Percentiles rank a stretch among this genome's conserved stretches.
Conservation (phyloP, 129 eudicot species). For the Kitagawia praeruptora region DNA sequence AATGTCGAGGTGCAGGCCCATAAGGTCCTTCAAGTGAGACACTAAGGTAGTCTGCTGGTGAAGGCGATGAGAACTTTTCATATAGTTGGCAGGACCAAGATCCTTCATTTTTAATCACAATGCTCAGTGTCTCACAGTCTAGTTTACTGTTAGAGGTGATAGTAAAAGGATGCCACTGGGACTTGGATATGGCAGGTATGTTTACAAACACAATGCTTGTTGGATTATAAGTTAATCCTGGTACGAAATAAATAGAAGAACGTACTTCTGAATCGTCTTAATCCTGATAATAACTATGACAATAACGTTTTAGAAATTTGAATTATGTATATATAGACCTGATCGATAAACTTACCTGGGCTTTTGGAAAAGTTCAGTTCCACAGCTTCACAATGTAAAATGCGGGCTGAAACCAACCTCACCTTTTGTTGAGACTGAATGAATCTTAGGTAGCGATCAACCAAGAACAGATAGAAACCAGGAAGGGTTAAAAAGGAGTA, state of each 20-base stretch:
- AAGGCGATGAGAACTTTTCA: slow-evolving; percentile 32
- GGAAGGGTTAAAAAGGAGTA: slow-evolving; percentile 58
- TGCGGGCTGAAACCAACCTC: slow-evolving; percentile 50
- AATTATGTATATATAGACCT: neutral
- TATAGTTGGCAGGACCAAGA: slow-evolving; percentile 48
- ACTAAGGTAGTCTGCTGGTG: slow-evolving; percentile 28
- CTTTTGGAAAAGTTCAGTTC: slow-evolving; percentile 58
- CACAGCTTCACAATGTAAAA: slow-evolving; percentile 45
- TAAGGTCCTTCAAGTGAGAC: slow-evolving; percentile 71
- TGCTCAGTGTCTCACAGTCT: slow-evolving; percentile 56
- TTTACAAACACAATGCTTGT: slow-evolving; percentile 52
- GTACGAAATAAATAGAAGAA: neutral
- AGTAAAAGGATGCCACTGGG: slow-evolving; percentile 79
- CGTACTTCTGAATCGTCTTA: neutral
- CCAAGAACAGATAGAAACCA: slow-evolving; percentile 57
- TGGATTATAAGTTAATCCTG: slow-evolving; percentile 47
- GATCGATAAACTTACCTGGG: slow-evolving; percentile 20
- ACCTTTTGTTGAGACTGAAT: slow-evolving; percentile 60
- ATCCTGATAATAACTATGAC: neutral
- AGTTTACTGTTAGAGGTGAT: slow-evolving; percentile 43
- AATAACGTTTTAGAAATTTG: neutral
- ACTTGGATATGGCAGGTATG: slow-evolving; percentile 48
- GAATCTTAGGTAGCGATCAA: slow-evolving; percentile 54
- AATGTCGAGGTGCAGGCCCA: slow-evolving; percentile 44
- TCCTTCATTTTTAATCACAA: slow-evolving; percentile 58